A percentile compares a stretch with the other conserved stretches of the same genome.
Conservation (phyloP, 2,329 filamentous ascomycete genomes). For the Gliomastix tumulicola region DNA sequence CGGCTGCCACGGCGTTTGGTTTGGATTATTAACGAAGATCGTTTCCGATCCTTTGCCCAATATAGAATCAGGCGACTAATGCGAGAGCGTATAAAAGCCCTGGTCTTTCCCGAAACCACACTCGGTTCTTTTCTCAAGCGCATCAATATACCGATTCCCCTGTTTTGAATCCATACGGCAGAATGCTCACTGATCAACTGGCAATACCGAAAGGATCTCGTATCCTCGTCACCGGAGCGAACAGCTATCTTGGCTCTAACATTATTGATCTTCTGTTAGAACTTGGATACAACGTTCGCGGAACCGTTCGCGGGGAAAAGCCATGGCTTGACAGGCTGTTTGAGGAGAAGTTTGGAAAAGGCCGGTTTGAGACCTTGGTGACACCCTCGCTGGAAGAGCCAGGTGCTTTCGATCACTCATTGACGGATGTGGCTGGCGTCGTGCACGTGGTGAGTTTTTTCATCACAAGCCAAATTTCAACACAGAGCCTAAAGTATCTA, state of each 20-base stretch:
- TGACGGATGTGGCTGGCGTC: neutral
- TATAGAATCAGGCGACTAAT: too few relatives aligned
- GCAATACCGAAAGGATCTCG: slow-evolving; percentile 14
- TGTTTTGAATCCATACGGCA: too few relatives aligned
- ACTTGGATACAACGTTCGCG: slow-evolving; percentile 21
- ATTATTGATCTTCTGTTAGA: slow-evolving; percentile 20
- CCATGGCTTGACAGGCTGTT: neutral
- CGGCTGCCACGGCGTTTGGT: too few relatives aligned
- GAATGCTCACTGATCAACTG: too few relatives aligned
- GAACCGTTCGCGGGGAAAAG: slow-evolving; percentile 16
- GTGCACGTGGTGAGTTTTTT: neutral
- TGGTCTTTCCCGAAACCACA: too few relatives aligned
- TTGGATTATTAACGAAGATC: too few relatives aligned
- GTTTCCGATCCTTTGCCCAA: too few relatives aligned
- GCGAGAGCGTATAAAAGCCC: too few relatives aligned
- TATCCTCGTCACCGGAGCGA: slow-evolving; percentile 24
- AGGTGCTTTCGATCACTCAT: neutral
- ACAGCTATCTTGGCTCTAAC: slow-evolving; percentile 23
- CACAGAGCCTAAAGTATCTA: neutral
- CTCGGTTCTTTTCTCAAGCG: too few relatives aligned
- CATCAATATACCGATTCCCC: too few relatives aligned
- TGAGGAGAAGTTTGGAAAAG: neutral
- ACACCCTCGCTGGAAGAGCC: neutral
- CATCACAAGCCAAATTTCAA: neutral
- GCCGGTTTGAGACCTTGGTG: neutral